Evolutionary conservation across 1,284 basidiomycete genomes (phyloP), one percentile per base, ranked within the genome.

Genomic region (Boletellus deceptivus): DNA sequence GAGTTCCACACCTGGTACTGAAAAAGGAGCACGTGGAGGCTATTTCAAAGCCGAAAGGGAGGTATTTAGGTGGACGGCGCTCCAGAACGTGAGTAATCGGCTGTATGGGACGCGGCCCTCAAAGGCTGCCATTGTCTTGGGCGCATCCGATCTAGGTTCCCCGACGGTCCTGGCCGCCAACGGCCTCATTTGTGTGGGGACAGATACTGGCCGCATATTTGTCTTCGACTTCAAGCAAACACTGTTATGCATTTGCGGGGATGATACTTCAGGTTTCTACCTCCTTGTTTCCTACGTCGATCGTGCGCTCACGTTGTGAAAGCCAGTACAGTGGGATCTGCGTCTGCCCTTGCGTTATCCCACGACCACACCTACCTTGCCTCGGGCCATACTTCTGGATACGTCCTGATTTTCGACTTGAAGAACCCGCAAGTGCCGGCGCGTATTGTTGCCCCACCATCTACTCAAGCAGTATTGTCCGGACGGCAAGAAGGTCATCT

Each of bases 401-500:
- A 92, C 59, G 85, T 99, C 38, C 87, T 90, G 59, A 76, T 99
- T 0, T 99, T 89, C 66, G 89, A 98, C 57, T 68, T 98, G 45
- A 79, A 83, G 44, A 68, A 65, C 33, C 89, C 93, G 11, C 73
- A 82, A 61, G 72, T 70, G 39, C 79, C 86, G 24, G 82, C 79
- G 8, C 83, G 93, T 1, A 76, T 80, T 20, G 91, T 95, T 6
- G 63, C 79, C 11, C 92, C 93, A 0, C 89, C 85, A 1, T 79
- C 84, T 6, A 66, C 86, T 10, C 70, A 77, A 16, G 79, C 79
- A 2, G 82, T 96, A 9, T 72, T 79, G 6, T 83, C 91, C 2
- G 97, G 97, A 9, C 78, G 89, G 34, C 89, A 93, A 61, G 97
- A 99, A 71, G 97, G 97, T 0, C 97, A 99, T 66, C 72, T 99